These are phyloP conservation scores for Serendipita vermifera DNA, from an alignment of 768 basidiomycete species.

Conservation along the genomic window DNA sequence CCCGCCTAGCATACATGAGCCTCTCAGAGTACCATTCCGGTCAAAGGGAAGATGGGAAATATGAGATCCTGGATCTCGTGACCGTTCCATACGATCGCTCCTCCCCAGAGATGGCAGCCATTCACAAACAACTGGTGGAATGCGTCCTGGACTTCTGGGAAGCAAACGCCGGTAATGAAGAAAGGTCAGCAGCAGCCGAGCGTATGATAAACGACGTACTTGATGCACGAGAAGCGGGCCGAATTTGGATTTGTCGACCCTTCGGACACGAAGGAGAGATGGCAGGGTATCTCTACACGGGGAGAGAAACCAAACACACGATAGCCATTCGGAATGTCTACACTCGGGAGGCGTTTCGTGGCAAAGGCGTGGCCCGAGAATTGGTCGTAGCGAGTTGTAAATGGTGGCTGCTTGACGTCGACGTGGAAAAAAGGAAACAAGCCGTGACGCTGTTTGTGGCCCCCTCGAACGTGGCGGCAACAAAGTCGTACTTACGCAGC, in stretches of 20 bases:
- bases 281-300: not conserved
- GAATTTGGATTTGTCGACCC: not conserved
- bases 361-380: not conserved
- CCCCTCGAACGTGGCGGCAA: not conserved
- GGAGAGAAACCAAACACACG: not conserved
- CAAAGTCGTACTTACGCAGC: not conserved
- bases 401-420: not conserved
- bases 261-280: not conserved
- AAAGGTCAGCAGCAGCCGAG: not conserved
- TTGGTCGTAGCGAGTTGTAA: not conserved
- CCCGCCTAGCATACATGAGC: not conserved
- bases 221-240: not conserved
- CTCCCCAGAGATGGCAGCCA: not conserved
- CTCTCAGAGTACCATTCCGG: not conserved
- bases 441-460: slow-evolving; percentile 4
- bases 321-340: slow-evolving; percentile 3
- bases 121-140: not conserved
- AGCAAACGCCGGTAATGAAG: not conserved
- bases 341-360: not conserved
- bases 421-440: not conserved
- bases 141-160: not conserved
- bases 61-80: not conserved
- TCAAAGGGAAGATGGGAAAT: not conserved
- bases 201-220: not conserved
- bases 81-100: not conserved